These are phyloP conservation scores for Tuber magnatum DNA, from an alignment of 495 filamentous ascomycete genomes.

Conservation along the genomic window DNA sequence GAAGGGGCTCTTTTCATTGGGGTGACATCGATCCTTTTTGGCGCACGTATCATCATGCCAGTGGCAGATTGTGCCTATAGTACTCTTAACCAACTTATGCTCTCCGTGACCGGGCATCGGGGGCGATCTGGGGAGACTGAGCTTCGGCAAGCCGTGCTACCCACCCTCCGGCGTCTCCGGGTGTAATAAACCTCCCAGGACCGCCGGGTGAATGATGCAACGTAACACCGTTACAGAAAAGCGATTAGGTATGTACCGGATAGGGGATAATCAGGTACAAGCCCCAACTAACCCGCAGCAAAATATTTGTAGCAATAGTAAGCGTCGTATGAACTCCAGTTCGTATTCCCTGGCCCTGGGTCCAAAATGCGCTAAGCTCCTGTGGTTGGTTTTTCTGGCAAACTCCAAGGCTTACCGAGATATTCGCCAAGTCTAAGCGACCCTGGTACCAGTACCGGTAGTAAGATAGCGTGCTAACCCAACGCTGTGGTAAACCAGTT, in stretches of 20 bases:
- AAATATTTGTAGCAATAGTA: not conserved
- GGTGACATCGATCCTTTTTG: not conserved
- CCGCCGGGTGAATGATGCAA: not conserved
- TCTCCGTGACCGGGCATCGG: not conserved
- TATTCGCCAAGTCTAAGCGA: conserved; percentile 1
- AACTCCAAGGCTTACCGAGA: conserved; percentile 3
- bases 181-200: not conserved
- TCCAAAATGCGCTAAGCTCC: not conserved
- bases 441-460: not conserved
- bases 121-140: not conserved
- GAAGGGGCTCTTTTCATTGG: not conserved
- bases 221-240: conserved; percentile 3
- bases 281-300: not conserved
- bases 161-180: conserved; percentile 3
- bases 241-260: not conserved
- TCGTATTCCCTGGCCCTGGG: not conserved
- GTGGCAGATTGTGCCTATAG: too few relatives aligned
- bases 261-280: not conserved
- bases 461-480: not conserved
- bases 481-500: not conserved
- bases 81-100: not conserved
- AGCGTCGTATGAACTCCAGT: not conserved
- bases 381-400: not conserved
- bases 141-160: conserved; percentile 1
- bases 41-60: not conserved